phyloP scores from a whole-genome alignment of 2,329 filamentous ascomycete species.

The Aureobasidium sp. region DNA sequence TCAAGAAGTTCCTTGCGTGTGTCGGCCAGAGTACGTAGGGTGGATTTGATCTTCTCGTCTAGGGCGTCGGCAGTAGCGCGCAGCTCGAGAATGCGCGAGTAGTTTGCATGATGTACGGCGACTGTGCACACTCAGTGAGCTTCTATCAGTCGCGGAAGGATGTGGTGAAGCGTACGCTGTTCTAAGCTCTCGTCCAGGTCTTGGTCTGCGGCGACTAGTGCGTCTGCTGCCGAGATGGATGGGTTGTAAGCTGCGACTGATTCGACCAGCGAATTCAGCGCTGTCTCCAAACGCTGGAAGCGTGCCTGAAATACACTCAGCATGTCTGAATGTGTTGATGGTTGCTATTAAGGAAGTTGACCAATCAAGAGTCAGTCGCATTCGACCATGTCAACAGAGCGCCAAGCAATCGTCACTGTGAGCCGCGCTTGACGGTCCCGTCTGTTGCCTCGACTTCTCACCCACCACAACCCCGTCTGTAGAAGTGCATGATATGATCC shows the following conservation, averaged over 20 bases:
- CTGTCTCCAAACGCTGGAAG: conserved; percentile 41
- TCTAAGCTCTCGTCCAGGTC: conserved; percentile 60
- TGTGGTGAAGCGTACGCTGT: conserved; percentile 42
- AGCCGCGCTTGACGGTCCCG: background rate
- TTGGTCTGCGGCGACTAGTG: conserved; percentile 63
- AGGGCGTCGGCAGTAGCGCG: conserved; percentile 57
- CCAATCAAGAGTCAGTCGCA: conserved; percentile 5
- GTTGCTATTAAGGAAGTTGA: conserved; percentile 12
- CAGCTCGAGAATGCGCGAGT: conserved; percentile 61
- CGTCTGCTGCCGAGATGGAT: conserved; percentile 57
- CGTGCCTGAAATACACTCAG: conserved; percentile 35
- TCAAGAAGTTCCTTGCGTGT: conserved; percentile 66
- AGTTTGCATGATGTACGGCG: conserved; percentile 67
- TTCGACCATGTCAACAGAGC: background rate
- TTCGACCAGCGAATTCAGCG: conserved; percentile 62
- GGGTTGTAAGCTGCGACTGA: conserved; percentile 79
- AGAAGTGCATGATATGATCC: too few species aligned
- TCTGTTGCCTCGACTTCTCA: background rate
- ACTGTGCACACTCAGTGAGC: conserved; percentile 39
- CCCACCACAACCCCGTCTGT: background rate
- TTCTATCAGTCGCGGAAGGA: background rate
- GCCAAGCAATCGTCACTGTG: background rate
- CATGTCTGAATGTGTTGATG: conserved; percentile 27
- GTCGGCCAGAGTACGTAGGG: conserved; percentile 60
- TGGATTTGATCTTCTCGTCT: conserved; percentile 66